Evolutionary conservation across 2,329 filamentous ascomycete species (phyloP).

Genomic region (Phyllosticta paracitricarpa): DNA sequence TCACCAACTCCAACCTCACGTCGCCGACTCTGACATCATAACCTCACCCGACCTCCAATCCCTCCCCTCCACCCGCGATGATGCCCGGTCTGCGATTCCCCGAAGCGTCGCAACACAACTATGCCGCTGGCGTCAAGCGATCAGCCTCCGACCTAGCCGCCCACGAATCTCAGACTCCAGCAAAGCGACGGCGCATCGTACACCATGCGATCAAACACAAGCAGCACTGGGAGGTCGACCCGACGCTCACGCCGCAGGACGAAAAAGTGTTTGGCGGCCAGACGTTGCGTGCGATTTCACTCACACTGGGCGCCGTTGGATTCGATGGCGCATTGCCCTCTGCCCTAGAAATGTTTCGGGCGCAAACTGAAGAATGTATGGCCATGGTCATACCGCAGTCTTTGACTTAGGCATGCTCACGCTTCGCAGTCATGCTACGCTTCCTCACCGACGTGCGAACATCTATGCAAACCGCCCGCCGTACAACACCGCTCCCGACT

Average conservation of each 20-base stretch:
- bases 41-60: not conserved
- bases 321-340: constrained; percentile 46
- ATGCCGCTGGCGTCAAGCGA: constrained; percentile 25
- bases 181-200: constrained; percentile 27
- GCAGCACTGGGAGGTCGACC: constrained; percentile 25
- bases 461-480: constrained; percentile 49
- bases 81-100: constrained; percentile 9
- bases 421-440: constrained; percentile 34
- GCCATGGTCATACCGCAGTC: constrained; percentile 5
- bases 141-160: constrained; percentile 11
- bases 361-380: constrained; percentile 50
- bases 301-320: constrained; percentile 41
- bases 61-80: constrained; percentile 2
- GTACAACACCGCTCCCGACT: constrained; percentile 45
- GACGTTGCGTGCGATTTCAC: constrained; percentile 45
- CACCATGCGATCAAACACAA: constrained; percentile 23
- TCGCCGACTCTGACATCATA: not conserved
- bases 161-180: constrained; percentile 12
- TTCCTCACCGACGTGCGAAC: constrained; percentile 44
- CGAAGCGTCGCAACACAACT: constrained; percentile 3
- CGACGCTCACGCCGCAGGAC: constrained; percentile 31
- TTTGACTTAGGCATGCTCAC: not conserved
- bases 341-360: constrained; percentile 47
- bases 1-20: not conserved
- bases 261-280: constrained; percentile 44